Conservation (phyloP, 2,329 filamentous ascomycete genomes). For the Teratosphaeria zuluensis region DNA sequence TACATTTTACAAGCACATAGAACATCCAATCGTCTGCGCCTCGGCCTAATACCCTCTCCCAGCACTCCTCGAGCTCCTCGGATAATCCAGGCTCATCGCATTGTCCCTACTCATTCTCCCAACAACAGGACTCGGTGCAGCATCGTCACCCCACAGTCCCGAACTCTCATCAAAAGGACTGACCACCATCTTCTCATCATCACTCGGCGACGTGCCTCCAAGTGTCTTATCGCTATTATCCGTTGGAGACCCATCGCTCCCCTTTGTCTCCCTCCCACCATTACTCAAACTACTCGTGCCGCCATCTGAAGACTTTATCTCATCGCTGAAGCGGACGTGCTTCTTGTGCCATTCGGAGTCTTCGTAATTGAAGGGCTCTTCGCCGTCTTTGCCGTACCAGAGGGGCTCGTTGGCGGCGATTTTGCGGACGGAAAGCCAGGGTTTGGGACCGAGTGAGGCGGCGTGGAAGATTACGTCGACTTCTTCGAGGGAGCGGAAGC, state of each 20-base stretch:
- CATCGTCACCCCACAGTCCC: background rate
- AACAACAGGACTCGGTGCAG: too few relatives aligned
- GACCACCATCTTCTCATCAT: background rate
- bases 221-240: background rate
- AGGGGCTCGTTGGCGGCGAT: constrained; percentile 33
- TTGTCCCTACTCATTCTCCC: background rate
- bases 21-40: too few relatives aligned
- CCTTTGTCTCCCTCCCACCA: background rate
- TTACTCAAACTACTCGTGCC: constrained; percentile 3
- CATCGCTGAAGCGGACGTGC: constrained; percentile 19
- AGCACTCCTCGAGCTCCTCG: background rate
- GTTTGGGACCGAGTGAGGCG: constrained; percentile 36
- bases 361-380: constrained; percentile 45
- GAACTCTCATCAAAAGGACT: background rate
- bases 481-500: constrained; percentile 50
- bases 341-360: constrained; percentile 28
- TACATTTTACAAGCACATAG: too few relatives aligned
- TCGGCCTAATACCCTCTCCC: background rate
- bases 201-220: background rate
- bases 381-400: constrained; percentile 47
- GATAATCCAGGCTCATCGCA: background rate
- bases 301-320: constrained; percentile 18
- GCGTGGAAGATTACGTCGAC: constrained; percentile 54
- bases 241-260: background rate
- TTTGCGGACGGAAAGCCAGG: constrained; percentile 40